Percentiles rank a stretch among this genome's conserved stretches.
phyloP scores from a whole-genome alignment of 176 grass and related monocot species.

The Dactylis glomerata region DNA sequence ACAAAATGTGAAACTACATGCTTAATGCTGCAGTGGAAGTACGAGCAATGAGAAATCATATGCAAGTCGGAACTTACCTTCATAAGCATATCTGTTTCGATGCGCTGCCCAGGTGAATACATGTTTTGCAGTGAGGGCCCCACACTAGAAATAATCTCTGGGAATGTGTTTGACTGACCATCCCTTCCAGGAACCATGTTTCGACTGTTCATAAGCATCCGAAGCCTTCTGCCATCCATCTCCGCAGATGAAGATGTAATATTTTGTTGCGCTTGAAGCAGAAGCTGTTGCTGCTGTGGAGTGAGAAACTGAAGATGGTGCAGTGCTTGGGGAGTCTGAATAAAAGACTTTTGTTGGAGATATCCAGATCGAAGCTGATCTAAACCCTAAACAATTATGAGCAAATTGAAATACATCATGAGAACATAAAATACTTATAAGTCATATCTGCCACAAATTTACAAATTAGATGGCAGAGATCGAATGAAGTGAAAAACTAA shows the following conservation, averaged over 20 bases:
- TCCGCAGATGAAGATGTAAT: slow-evolving; percentile 47
- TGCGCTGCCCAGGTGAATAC: slow-evolving; percentile 29
- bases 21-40: background rate
- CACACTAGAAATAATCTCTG: slow-evolving; percentile 54
- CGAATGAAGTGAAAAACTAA: slow-evolving; percentile 37
- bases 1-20: slow-evolving; percentile 2
- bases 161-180: slow-evolving; percentile 38
- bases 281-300: slow-evolving; percentile 68
- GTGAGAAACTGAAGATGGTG: slow-evolving; percentile 83
- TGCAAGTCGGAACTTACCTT: slow-evolving; percentile 45
- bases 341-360: slow-evolving; percentile 75
- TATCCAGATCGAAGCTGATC: slow-evolving; percentile 80
- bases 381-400: slow-evolving; percentile 57
- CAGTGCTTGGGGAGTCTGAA: slow-evolving; percentile 62
- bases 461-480: slow-evolving; percentile 14
- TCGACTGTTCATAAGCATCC: slow-evolving; percentile 59
- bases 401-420: background rate
- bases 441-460: slow-evolving; percentile 3
- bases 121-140: slow-evolving; percentile 52
- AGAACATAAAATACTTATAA: slow-evolving; percentile 1
- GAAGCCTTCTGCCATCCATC: slow-evolving; percentile 72
- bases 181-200: slow-evolving; percentile 60
- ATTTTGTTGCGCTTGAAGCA: slow-evolving; percentile 87
- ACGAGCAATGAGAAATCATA: background rate
- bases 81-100: slow-evolving; percentile 67